A percentile compares a stretch with the other conserved stretches of the same genome.
Conservation (phyloP, 1,284 basidiomycete genomes). For the Moesziomyces antarcticus region DNA sequence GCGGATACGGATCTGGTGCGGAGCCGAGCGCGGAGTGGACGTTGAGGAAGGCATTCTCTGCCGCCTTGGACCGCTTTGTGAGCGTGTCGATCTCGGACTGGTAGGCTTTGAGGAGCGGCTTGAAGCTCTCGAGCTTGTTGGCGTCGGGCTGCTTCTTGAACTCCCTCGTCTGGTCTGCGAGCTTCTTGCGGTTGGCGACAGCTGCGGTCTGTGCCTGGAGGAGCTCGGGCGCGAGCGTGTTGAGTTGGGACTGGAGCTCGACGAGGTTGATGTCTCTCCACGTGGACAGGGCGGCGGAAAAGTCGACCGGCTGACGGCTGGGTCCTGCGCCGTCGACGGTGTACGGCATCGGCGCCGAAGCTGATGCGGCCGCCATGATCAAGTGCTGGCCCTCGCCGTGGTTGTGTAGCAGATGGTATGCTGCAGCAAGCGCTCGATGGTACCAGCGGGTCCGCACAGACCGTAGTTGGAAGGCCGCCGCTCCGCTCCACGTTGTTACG, state of each 20-base stretch:
- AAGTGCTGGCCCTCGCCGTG: not conserved
- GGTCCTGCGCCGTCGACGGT: constrained; percentile 25
- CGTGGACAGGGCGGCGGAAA: constrained; percentile 48
- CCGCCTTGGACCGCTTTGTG: constrained; percentile 87
- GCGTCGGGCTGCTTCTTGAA: constrained; percentile 60
- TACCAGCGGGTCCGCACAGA: not conserved
- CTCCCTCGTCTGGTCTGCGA: constrained; percentile 64
- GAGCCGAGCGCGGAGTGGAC: constrained; percentile 77
- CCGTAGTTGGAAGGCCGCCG: too few relatives aligned
- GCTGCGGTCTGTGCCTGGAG: constrained; percentile 55
- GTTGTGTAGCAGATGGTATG: not conserved
- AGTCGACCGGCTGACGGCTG: constrained; percentile 38
- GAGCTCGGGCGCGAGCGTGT: constrained; percentile 32
- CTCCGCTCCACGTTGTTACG: too few relatives aligned
- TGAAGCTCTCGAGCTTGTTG: constrained; percentile 57
- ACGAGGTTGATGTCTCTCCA: constrained; percentile 55
- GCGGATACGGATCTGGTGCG: constrained; percentile 93
- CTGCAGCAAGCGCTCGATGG: not conserved
- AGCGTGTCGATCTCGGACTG: constrained; percentile 95
- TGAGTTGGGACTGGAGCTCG: constrained; percentile 44
- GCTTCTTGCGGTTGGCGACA: constrained; percentile 55
- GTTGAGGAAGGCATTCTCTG: constrained; percentile 92
- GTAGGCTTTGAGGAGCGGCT: constrained; percentile 72
- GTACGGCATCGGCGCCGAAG: constrained; percentile 14
- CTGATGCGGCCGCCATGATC: constrained; percentile 14